phyloP scores from a whole-genome alignment of 257 asterid genomes.

The Solanum virginianum region DNA sequence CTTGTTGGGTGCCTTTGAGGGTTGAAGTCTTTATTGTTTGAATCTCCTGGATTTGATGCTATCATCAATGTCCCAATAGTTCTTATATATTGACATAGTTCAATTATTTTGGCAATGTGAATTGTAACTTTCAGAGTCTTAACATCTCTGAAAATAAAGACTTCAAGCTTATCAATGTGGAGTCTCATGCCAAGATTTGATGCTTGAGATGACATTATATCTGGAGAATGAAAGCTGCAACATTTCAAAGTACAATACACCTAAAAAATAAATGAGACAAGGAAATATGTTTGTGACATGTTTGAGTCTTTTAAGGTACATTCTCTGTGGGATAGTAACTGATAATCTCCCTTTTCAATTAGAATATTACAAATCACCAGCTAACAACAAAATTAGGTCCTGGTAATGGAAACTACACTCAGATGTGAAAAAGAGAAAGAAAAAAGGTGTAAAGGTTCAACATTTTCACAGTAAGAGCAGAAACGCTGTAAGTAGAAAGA shows the following conservation, averaged over 20 bases:
- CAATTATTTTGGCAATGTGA: neutral
- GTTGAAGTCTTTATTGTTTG: neutral
- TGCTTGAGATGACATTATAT: neutral
- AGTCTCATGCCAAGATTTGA: neutral
- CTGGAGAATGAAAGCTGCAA: neutral
- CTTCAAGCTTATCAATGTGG: neutral
- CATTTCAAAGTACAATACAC: neutral
- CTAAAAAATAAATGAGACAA: neutral
- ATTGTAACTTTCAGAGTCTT: neutral
- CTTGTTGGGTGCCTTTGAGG: neutral
- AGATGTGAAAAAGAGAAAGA: neutral
- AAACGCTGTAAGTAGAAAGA: conserved; percentile 13
- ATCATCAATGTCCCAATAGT: neutral
- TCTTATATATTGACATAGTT: neutral
- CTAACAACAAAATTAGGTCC: neutral
- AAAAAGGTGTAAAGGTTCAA: neutral
- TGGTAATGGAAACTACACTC: neutral
- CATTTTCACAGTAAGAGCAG: conserved; percentile 18
- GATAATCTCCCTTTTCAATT: neutral
- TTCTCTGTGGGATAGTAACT: neutral
- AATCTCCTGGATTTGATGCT: neutral
- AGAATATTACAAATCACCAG: neutral
- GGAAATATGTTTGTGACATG: neutral
- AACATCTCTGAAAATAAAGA: neutral
- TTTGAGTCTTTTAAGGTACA: neutral